Percentiles rank a stretch among this genome's conserved stretches.
Evolutionary conservation across 345 rosid species (phyloP).

Genomic region (Diplotaxis tenuifolia): DNA sequence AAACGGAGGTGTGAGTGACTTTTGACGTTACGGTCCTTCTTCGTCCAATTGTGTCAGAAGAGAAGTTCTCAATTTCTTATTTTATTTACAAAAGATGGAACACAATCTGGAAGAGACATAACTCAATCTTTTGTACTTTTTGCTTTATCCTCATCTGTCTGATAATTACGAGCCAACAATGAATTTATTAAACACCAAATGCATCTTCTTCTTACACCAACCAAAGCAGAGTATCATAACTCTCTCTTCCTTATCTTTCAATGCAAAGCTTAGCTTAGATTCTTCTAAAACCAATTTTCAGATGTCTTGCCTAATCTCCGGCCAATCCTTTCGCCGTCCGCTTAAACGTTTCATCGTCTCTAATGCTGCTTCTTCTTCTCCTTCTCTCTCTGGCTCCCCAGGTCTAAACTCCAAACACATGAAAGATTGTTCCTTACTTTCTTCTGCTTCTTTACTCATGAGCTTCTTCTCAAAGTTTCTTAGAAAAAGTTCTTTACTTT

Average conservation of each 20-base stretch:
- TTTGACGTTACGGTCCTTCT: constrained; percentile 17
- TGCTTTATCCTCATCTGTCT: constrained; percentile 23
- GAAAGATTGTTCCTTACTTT: not conserved
- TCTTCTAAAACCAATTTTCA: constrained; percentile 15
- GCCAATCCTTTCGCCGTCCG: constrained; percentile 23
- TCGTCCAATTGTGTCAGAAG: not conserved
- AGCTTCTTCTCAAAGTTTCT: not conserved
- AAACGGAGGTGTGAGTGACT: not conserved
- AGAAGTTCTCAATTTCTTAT: not conserved
- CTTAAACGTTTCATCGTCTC: constrained; percentile 19
- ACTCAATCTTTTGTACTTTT: not conserved
- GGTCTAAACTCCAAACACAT: constrained; percentile 13
- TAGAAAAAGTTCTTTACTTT: not conserved
- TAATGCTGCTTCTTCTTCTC: constrained; percentile 37
- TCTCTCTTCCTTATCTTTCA: constrained; percentile 18
- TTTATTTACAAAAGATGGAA: not conserved
- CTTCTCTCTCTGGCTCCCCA: constrained; percentile 36
- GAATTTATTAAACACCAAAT: constrained; percentile 20
- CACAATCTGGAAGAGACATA: not conserved
- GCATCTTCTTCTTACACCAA: constrained; percentile 24
- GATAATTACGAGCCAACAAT: constrained; percentile 14
- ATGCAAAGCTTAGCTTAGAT: not conserved
- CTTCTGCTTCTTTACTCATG: constrained; percentile 6
- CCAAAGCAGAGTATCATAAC: constrained; percentile 29
- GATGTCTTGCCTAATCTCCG: constrained; percentile 20